These are phyloP conservation scores for Gonium pectorale DNA, from an alignment of 139 green algal genomes.

Conservation along the genomic window DNA sequence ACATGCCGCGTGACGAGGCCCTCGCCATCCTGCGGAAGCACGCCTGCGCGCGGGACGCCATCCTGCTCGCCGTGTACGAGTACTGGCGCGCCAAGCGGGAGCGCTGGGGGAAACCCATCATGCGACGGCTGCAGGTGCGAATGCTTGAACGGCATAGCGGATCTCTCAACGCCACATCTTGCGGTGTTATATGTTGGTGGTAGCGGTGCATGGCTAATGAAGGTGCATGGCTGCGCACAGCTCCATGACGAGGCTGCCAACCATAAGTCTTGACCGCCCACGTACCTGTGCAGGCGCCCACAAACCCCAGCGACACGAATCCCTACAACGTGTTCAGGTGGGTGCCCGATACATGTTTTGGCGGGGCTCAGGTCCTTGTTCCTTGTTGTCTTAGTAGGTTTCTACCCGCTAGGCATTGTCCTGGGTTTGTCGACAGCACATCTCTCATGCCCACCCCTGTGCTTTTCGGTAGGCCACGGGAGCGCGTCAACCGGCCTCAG, in stretches of 20 bases:
- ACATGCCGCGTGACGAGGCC: conserved; percentile 77
- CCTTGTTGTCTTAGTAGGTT: too few species aligned
- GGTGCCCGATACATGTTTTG: too few species aligned
- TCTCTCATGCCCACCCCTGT: too few species aligned
- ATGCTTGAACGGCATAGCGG: too few species aligned
- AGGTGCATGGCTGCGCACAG: too few species aligned
- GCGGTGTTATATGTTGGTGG: too few species aligned
- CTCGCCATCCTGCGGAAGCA: conserved; percentile 65
- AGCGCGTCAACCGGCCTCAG: conserved; percentile 90
- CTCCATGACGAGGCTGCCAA: background rate
- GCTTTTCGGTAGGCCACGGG: conserved; percentile 74
- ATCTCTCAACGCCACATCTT: too few species aligned
- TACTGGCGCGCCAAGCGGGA: conserved; percentile 94
- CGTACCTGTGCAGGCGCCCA: conserved; percentile 47
- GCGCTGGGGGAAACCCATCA: conserved; percentile 81
- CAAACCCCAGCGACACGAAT: conserved; percentile 87
- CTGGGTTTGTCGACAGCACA: too few species aligned
- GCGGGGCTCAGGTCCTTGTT: too few species aligned
- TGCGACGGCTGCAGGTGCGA: conserved; percentile 89
- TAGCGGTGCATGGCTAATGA: too few species aligned
- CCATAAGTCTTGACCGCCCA: background rate
- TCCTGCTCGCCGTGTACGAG: conserved; percentile 83
- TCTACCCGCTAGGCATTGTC: too few species aligned
- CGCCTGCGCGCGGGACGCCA: conserved; percentile 51
- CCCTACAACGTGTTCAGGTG: conserved; percentile 96